Base-by-base conservation (phyloP, 768 basidiomycete species). In the Leccinum disarticulatum region DNA sequence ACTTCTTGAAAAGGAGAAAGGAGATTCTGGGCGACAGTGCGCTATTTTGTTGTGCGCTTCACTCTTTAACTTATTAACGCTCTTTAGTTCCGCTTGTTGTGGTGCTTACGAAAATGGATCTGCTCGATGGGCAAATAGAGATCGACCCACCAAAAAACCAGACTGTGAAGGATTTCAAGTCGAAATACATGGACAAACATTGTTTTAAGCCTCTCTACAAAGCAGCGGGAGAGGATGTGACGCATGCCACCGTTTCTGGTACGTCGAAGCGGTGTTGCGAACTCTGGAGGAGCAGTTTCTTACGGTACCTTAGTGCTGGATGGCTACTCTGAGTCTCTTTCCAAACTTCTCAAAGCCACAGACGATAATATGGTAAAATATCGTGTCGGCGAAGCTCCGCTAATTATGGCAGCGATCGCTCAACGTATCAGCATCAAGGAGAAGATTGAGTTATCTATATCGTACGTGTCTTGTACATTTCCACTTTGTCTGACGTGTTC, bases 361-460 rank as follows among this genome's bases (percentile, higher is more conserved):
- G 5, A 41, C 2, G 27, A 58, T 25, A 52, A n/a, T 5, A 66
- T 66, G 64, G 17, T 17, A 3, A 43, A 43, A 6, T 47, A 59
- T 43, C 25, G 54, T 47, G 49, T 56, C 19, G 50, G 62, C 17
- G 64, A 66, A 28, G 64, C 49, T 6, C 61, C 64, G 4, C 57
- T 52, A 15, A 10, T 49, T 15, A 11, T 57, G 30, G 64, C 64
- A 10, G 17, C 55, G 22, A 66, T 66, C 13, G 64, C 64, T 35
- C 64, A 65, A 10, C 61, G 64, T 6, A 52, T 66, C 46, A 66
- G 61, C 3, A 55, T 66, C 35, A 62, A 65, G 48, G 52, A 63
- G 17, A 65, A 65, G 19, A 41, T 65, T 3, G 57, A 63, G 3
- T 19, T 28, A 35, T 65, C 64, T 1, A 56, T 65, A 49, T 6